Percentiles rank a stretch among this genome's conserved stretches.
Evolutionary conservation across 371 early-diverging fungal genomes (phyloP).

Genomic region (Saksenaea oblongispora): DNA sequence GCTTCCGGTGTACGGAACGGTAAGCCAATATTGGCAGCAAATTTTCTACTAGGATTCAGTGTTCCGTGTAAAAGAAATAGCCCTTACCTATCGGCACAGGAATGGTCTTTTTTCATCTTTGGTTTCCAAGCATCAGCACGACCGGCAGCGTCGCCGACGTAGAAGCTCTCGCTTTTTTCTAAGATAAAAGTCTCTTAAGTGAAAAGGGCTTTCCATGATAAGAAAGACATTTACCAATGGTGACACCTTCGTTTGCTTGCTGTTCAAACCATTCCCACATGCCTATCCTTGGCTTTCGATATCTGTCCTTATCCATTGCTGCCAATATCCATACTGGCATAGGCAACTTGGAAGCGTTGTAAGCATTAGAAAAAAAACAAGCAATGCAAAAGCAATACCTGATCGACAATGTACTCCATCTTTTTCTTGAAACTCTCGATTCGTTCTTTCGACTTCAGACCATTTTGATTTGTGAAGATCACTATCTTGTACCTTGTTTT

Average conservation of each 20-base stretch:
- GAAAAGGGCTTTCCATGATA: neutral
- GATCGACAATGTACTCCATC: constrained; percentile 41
- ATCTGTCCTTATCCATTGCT: constrained; percentile 65
- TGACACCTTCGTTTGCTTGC: constrained; percentile 43
- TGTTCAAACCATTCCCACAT: constrained; percentile 76
- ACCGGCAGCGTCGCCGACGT: constrained; percentile 93
- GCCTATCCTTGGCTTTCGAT: constrained; percentile 85
- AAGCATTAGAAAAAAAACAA: no score
- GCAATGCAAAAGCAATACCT: constrained; percentile 13
- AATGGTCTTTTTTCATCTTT: constrained; percentile 68
- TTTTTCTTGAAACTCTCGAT: constrained; percentile 56
- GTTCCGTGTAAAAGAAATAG: neutral
- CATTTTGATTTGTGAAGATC: constrained; percentile 75
- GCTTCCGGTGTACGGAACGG: constrained; percentile 86
- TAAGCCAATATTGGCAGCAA: constrained; percentile 77
- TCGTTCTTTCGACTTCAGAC: constrained; percentile 43
- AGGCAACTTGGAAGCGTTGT: constrained; percentile 1
- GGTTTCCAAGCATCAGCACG: constrained; percentile 66
- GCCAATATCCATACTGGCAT: constrained; percentile 65
- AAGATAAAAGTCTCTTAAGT: constrained; percentile 7
- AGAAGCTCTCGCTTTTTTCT: constrained; percentile 65
- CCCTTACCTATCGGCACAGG: constrained; percentile 70
- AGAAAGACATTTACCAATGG: constrained; percentile 33
- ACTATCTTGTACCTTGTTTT: constrained; percentile 66
- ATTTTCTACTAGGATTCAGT: constrained; percentile 69